A percentile compares a stretch with the other conserved stretches of the same genome.
phyloP scores from a whole-genome alignment of 1,284 basidiomycete genomes.

The Ceratobasidium sp. region DNA sequence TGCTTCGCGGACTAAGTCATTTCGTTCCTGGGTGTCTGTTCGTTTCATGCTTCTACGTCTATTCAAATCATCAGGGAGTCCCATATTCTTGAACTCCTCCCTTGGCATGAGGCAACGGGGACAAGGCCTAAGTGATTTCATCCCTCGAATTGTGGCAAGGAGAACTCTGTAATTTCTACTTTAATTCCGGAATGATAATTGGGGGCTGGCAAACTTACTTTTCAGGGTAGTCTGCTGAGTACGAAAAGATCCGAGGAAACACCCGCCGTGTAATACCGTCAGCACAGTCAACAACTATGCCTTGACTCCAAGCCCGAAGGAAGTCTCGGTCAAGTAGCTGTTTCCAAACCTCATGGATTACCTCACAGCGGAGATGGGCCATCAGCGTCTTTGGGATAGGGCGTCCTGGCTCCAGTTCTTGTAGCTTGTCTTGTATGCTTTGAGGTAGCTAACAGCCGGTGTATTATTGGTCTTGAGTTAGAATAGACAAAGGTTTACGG shows the following conservation, averaged over 20 bases:
- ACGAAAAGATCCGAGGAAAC: constrained; percentile 51
- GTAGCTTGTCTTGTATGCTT: constrained; percentile 46
- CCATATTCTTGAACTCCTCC: constrained; percentile 20
- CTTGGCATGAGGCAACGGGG: constrained; percentile 38
- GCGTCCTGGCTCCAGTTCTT: neutral
- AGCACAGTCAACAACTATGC: constrained; percentile 47
- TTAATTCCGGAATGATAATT: no score
- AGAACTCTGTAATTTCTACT: neutral
- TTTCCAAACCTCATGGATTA: constrained; percentile 50
- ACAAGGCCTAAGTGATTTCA: constrained; percentile 40
- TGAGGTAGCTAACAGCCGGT: constrained; percentile 46
- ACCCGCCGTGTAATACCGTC: constrained; percentile 49
- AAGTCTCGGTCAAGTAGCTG: constrained; percentile 46
- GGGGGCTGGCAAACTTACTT: constrained; percentile 47
- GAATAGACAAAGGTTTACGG: neutral
- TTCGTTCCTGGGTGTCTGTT: constrained; percentile 4
- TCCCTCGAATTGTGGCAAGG: constrained; percentile 40
- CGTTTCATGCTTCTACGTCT: neutral
- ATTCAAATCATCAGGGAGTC: constrained; percentile 42
- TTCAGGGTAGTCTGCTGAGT: constrained; percentile 54
- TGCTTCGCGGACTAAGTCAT: neutral
- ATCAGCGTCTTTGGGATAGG: constrained; percentile 41
- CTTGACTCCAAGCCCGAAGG: constrained; percentile 49
- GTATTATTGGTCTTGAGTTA: neutral
- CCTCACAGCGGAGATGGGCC: constrained; percentile 49